Evolutionary conservation across 768 basidiomycete genomes (phyloP).

Genomic region (Hericium coralloides): DNA sequence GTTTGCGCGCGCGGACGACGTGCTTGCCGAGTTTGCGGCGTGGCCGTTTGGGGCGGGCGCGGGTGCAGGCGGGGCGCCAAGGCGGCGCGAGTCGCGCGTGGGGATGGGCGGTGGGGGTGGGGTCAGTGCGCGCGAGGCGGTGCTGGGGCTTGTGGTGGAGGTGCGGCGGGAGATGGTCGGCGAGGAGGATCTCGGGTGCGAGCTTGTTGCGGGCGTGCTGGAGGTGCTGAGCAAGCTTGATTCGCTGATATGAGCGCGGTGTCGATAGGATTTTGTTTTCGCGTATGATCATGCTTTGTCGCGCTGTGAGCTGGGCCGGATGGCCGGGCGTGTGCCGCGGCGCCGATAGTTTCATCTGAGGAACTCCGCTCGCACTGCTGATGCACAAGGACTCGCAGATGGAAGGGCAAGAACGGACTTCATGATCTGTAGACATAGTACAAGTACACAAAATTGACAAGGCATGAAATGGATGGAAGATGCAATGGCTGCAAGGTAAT

Average conservation of each 20-base stretch:
- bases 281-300: no score
- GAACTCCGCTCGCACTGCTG: no score
- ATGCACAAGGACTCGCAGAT: no score
- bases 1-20: conserved; percentile 89
- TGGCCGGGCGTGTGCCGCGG: no score
- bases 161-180: conserved; percentile 62
- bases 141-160: conserved; percentile 67
- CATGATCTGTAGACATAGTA: no score
- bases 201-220: conserved; percentile 85
- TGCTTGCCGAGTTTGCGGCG: conserved; percentile 79
- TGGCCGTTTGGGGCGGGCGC: conserved; percentile 63
- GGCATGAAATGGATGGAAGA: no score
- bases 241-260: conserved; percentile 50
- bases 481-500: no score
- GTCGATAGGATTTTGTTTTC: no score
- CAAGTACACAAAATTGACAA: no score
- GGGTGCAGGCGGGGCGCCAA: conserved; percentile 10
- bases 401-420: no score
- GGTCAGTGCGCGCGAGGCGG: conserved; percentile 48
- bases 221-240: conserved; percentile 92
- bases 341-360: no score
- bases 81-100: conserved; percentile 36
- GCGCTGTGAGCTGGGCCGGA: no score
- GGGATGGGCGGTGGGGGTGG: conserved; percentile 42
- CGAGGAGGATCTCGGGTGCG: conserved; percentile 80